Conservation (phyloP, 495 filamentous ascomycete species). For the Lepidopterella palustris region DNA sequence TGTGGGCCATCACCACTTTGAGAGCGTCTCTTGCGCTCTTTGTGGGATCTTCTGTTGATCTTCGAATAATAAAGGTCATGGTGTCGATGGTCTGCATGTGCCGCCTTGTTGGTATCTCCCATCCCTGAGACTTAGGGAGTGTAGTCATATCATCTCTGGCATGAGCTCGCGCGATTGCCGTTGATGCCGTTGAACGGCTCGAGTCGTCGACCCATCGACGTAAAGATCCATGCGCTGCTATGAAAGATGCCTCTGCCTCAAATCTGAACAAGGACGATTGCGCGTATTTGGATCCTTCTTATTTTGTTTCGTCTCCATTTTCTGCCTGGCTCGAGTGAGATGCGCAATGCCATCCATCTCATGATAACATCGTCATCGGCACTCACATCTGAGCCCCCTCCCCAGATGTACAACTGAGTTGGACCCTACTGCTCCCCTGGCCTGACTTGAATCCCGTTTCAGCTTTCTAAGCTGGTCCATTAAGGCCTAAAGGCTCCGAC, state of each 20-base stretch:
- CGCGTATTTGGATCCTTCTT: neutral
- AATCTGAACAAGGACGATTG: neutral
- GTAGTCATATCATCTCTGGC: neutral
- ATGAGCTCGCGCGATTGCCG: neutral
- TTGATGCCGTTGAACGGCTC: neutral
- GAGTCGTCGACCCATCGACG: neutral
- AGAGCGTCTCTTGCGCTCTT: neutral
- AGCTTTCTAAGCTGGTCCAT: neutral
- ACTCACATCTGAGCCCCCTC: neutral
- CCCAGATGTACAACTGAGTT: neutral
- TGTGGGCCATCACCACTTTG: neutral
- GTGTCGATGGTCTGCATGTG: neutral
- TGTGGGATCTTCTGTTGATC: neutral
- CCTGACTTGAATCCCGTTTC: neutral
- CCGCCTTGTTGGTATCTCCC: neutral
- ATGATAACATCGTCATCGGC: neutral
- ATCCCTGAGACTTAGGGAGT: neutral
- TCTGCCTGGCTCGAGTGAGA: neutral
- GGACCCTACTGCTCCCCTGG: neutral
- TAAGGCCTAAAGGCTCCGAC: slow-evolving; percentile 3
- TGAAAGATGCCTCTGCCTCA: neutral
- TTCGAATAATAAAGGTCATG: neutral
- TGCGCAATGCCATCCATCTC: neutral
- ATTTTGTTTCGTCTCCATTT: neutral
- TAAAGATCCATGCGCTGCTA: neutral